Evolutionary conservation across 2,329 filamentous ascomycete species (phyloP).

Genomic region (Phialophora macrospora): DNA sequence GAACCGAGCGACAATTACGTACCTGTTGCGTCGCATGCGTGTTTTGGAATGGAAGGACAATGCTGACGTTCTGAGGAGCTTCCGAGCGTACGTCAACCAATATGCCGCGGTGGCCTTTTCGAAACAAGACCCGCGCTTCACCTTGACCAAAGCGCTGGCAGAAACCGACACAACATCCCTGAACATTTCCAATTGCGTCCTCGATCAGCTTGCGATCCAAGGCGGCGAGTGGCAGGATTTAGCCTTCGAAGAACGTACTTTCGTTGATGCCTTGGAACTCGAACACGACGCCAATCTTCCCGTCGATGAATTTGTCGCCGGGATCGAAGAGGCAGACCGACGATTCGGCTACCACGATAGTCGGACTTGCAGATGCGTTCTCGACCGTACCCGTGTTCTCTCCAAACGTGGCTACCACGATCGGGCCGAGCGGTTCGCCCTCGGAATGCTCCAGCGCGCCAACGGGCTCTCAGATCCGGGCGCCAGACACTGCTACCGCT

Average conservation of each 20-base stretch:
- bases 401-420: slow-evolving; percentile 1
- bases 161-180: neutral
- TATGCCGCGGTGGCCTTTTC: slow-evolving; percentile 2
- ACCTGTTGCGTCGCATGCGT: slow-evolving; percentile 3
- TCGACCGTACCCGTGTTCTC: neutral
- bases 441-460: slow-evolving; percentile 1
- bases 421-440: neutral
- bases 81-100: slow-evolving; percentile 3
- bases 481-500: slow-evolving; percentile 3
- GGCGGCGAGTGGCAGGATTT: neutral
- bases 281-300: slow-evolving; percentile 4
- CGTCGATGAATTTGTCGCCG: slow-evolving; percentile 1
- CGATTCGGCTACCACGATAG: slow-evolving; percentile 7
- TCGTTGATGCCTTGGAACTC: slow-evolving; percentile 2
- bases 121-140: slow-evolving; percentile 3
- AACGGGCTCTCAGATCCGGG: slow-evolving; percentile 1
- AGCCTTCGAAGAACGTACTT: neutral
- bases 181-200: neutral
- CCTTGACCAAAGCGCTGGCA: slow-evolving; percentile 2
- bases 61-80: neutral
- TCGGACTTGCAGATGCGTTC: neutral
- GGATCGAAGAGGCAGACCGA: slow-evolving; percentile 2
- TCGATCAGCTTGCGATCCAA: neutral
- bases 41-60: slow-evolving; percentile 3
- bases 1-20: slow-evolving; percentile 4